Base-by-base conservation (phyloP, 2,329 filamentous ascomycete genomes). In the Ustulina deusta region DNA sequence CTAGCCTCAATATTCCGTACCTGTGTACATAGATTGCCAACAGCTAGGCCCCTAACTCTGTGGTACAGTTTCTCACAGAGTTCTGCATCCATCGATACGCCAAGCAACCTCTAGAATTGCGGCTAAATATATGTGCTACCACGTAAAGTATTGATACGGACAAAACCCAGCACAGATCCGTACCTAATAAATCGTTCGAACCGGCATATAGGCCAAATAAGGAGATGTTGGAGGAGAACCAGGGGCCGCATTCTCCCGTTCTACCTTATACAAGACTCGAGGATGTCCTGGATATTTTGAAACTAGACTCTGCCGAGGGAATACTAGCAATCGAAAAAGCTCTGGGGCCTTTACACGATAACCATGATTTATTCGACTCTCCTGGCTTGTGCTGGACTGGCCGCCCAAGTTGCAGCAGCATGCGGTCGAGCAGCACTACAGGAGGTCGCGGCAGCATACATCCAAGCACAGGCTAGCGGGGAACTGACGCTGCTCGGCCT, bases 401-500 rank as follows among this genome's bases (percentile, higher is more conserved):
- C 60, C 27, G 61, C 72, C 15, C 65, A 68, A 25, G 73, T 60
- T 34, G 61, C 65, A 20, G 74, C 74, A 54, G 72, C 68, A 51
- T 76, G 74, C 55, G 71, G 49, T 52, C 72, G 74, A 22, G 71
- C 64, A 44, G 32, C 56, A 20, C 74, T 76, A 1, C 63, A 72
- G 51, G 69, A 63, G 22, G 74, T 73, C 20, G 71, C 75, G 5
- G 70, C 72, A 2, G 62, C 71, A 1, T 77, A 77, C 62, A 38
- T 77, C 57, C 51, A 68, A 17, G 75, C 75, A 6, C 71, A 73
- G 63, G 67, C 68, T 1, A 68, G 66, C 0, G 75, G 75, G 2
- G 64, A 73, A 38, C 61, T 64, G n/a, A 64, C 40, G 6, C 20
- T 70, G 0, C 59, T 64, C 20, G 61, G 25, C 3, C 59, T 75